These are phyloP conservation scores for Saturnispora dispora DNA, from an alignment of 805 yeast genomes.

Conservation along the genomic window DNA sequence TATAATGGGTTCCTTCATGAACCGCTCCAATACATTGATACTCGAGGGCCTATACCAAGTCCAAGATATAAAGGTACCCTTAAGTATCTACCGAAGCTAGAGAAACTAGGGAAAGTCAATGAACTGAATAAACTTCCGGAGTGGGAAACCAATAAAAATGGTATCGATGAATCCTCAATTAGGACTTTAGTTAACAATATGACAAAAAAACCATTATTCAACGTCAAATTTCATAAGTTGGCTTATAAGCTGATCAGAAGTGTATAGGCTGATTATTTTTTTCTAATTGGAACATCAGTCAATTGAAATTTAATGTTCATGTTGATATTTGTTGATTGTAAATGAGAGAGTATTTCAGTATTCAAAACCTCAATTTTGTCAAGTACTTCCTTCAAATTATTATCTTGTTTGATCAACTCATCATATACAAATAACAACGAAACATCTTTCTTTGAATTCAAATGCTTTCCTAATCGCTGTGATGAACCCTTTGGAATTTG, in stretches of 20 bases:
- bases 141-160: background rate
- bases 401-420: background rate
- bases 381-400: background rate
- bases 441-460: constrained; percentile 15
- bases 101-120: constrained; percentile 2
- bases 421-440: constrained; percentile 1
- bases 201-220: background rate
- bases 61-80: constrained; percentile 5
- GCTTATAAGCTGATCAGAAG: constrained; percentile 1
- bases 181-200: background rate
- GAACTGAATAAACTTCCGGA: constrained; percentile 9
- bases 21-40: constrained; percentile 18
- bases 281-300: constrained; percentile 37
- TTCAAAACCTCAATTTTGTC: constrained; percentile 18
- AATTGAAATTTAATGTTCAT: constrained; percentile 33
- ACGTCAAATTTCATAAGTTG: background rate
- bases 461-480: constrained; percentile 12
- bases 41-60: background rate
- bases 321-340: constrained; percentile 12
- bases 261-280: constrained; percentile 14
- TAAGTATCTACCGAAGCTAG: constrained; percentile 8
- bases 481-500: constrained; percentile 46
- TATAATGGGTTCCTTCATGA: constrained; percentile 22
- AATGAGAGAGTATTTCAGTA: constrained; percentile 19
- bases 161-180: background rate